These are phyloP conservation scores for Corylus avellana DNA, from an alignment of 306 rosid genomes.

Conservation along the genomic window DNA sequence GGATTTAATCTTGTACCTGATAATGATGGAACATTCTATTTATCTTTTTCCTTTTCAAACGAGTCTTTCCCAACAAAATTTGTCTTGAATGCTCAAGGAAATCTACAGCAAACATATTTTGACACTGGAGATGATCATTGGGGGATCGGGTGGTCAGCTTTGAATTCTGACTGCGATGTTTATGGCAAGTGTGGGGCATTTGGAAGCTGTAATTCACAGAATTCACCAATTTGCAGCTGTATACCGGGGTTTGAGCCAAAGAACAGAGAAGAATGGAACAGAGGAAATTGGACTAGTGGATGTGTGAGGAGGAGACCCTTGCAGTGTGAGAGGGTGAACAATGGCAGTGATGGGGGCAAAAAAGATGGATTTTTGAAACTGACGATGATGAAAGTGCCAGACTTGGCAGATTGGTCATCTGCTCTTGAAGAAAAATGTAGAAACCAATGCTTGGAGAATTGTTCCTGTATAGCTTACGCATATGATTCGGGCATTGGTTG, in stretches of 20 bases:
- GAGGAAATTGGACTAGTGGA: too few relatives aligned
- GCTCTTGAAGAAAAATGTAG: constrained; percentile 20
- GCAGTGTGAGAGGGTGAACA: too few relatives aligned
- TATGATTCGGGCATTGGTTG: constrained; percentile 16
- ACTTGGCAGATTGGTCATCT: too few relatives aligned
- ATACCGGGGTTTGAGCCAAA: too few relatives aligned
- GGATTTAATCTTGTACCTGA: constrained; percentile 1
- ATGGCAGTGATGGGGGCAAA: too few relatives aligned
- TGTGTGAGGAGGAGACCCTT: too few relatives aligned
- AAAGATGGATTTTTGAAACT: too few relatives aligned
- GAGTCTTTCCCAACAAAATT: neutral
- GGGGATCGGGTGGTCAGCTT: neutral
- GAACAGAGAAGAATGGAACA: too few relatives aligned
- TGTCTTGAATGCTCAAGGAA: constrained; percentile 15
- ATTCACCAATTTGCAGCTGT: too few relatives aligned
- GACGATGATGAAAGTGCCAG: too few relatives aligned
- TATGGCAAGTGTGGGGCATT: constrained; percentile 35
- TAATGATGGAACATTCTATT: constrained; percentile 5
- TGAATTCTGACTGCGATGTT: constrained; percentile 17
- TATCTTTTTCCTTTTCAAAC: neutral
- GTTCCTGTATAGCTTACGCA: constrained; percentile 36
- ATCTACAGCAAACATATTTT: neutral
- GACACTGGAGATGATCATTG: neutral
- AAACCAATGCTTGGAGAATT: constrained; percentile 14
- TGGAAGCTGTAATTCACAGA: too few relatives aligned